phyloP scores from a whole-genome alignment of 129 eudicot genomes.

The Centrapalus pauciflorus region DNA sequence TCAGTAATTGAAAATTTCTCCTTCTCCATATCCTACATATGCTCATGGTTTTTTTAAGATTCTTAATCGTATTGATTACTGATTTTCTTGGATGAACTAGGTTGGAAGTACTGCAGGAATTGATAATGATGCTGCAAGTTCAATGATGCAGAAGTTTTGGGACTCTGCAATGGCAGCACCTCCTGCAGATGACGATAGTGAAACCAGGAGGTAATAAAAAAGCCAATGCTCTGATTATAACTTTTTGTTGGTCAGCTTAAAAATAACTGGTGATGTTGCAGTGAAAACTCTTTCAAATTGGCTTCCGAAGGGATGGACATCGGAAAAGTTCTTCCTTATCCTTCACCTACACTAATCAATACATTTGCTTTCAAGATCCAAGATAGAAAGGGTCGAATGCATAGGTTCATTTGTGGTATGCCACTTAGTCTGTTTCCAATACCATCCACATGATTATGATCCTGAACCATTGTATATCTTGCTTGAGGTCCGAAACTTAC shows the following conservation, averaged over 20 bases:
- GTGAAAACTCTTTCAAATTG: constrained; percentile 72
- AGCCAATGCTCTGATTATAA: neutral
- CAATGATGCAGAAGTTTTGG: constrained; percentile 96
- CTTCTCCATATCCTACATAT: too few relatives aligned
- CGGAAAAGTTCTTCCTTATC: constrained; percentile 49
- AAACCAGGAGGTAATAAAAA: constrained; percentile 57
- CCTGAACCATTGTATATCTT: neutral
- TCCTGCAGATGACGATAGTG: constrained; percentile 77
- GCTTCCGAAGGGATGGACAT: constrained; percentile 73
- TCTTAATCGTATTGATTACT: too few relatives aligned
- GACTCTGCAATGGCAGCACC: constrained; percentile 84
- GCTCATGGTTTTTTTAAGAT: too few relatives aligned
- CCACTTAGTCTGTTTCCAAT: neutral
- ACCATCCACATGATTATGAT: neutral
- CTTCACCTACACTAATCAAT: constrained; percentile 43
- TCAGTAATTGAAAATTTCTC: constrained; percentile 52
- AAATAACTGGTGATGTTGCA: constrained; percentile 23
- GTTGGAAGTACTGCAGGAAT: constrained; percentile 78
- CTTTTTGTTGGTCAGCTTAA: constrained; percentile 7
- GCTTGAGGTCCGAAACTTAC: too few relatives aligned
- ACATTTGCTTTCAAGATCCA: constrained; percentile 80
- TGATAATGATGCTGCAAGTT: constrained; percentile 65
- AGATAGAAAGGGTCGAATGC: constrained; percentile 88
- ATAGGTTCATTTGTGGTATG: constrained; percentile 84
- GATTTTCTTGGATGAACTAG: constrained; percentile 30